A percentile compares a stretch with the other conserved stretches of the same genome.
Conservation (phyloP, 2,329 filamentous ascomycete species). For the Didymella keratinophila region DNA sequence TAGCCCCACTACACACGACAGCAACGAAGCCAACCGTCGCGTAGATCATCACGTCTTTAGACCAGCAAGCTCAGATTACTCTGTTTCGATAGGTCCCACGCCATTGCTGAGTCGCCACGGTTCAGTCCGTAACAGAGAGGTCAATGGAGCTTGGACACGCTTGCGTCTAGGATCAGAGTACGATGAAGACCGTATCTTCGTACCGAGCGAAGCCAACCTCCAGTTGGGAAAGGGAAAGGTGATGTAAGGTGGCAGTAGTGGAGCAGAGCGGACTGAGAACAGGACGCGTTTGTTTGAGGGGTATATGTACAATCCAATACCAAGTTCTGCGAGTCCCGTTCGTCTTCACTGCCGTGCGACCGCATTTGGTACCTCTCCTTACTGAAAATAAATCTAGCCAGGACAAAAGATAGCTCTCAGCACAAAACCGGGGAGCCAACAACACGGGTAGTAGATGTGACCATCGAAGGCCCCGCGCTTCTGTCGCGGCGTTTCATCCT, state of each 20-base stretch:
- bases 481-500: constrained; percentile 39
- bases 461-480: constrained; percentile 37
- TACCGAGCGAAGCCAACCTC: constrained; percentile 6
- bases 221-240: neutral
- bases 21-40: neutral
- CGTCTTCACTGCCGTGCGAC: neutral
- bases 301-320: neutral
- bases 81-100: neutral
- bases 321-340: neutral
- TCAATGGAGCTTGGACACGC: neutral
- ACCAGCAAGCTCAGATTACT: constrained; percentile 1
- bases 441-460: constrained; percentile 42
- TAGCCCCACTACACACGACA: neutral
- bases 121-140: neutral
- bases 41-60: neutral
- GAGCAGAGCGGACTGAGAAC: neutral
- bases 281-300: neutral
- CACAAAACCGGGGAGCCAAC: constrained; percentile 46
- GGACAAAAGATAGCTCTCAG: constrained; percentile 48
- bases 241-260: neutral
- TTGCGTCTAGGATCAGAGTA: constrained; percentile 2
- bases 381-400: constrained; percentile 16
- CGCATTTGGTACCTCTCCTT: neutral
- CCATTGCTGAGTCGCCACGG: neutral
- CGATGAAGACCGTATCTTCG: constrained; percentile 3